Base-by-base conservation (phyloP, 169 alveolate species). In the Cryptosporidium muris region DNA sequence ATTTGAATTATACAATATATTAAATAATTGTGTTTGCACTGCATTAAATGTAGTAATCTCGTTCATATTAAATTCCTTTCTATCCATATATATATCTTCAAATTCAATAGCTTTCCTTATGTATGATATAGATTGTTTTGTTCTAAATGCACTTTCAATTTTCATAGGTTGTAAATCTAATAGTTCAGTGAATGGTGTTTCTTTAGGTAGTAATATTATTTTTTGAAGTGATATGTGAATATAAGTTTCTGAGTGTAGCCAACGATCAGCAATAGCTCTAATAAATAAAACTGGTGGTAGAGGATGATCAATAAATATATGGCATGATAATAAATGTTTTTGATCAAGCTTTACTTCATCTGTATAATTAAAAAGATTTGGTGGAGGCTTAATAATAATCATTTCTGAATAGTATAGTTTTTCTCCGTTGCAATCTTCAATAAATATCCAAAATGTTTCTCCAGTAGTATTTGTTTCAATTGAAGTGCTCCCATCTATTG, bases 391-490 rank as follows among this genome's bases (percentile, higher is more conserved):
- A 40, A 74, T 88, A 48, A 51, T 74, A 90, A 47, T 85, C 89
- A 66, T 89, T 91, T 80, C 95, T 52, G 9, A 93, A 88, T 89
- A 97, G 43, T 74, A 74, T 56, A 99, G 95, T 49, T 92, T 95
- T 81, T 97, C 99, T 56, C 98, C 96, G 80, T 97, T 97, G 25
- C 94, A 96, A 85, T 98, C 99, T 90, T 96, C 98, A 1, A 98
- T 99, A 14, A 97, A 85, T 2, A 98, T 91, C 98, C 98, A 96
- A 81, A 97, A 98, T 45, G 96, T 91, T 82, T 97, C 99, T 25
- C 96, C 94, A 74, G 89, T 89, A 34, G 99, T 99, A 88, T 97
- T 74, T 1, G 42, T 58, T 11, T 74, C 85, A 0, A 68, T 74
- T 42, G 14, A 58, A 11, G 60, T 58, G 48, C 60, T 68, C 12